These are phyloP conservation scores for Pseudonectria buxi DNA, from an alignment of 2,329 filamentous ascomycete species.

Conservation along the genomic window DNA sequence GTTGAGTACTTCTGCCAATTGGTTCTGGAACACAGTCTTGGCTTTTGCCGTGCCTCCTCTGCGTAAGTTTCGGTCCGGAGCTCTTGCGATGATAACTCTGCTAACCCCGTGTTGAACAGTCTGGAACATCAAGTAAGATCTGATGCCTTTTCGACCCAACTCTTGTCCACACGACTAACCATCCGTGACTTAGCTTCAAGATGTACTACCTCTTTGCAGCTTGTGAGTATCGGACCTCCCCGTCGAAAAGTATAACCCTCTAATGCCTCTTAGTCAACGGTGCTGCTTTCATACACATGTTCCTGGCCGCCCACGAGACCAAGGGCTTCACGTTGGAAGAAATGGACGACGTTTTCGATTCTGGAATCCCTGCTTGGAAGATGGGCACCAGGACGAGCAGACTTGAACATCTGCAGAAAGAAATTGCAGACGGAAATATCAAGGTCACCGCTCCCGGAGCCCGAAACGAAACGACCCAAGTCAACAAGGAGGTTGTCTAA, in stretches of 20 bases:
- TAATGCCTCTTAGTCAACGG: constrained; percentile 43
- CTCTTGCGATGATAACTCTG: neutral
- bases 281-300: constrained; percentile 61
- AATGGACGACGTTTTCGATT: constrained; percentile 66
- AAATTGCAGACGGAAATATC: constrained; percentile 41
- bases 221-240: constrained; percentile 27
- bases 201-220: constrained; percentile 71
- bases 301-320: constrained; percentile 58
- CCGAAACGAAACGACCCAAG: neutral
- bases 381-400: constrained; percentile 34
- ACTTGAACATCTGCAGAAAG: constrained; percentile 39
- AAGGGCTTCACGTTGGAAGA: constrained; percentile 70
- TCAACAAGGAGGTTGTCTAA: neutral
- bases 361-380: constrained; percentile 53
- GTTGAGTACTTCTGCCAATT: constrained; percentile 32
- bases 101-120: constrained; percentile 11
- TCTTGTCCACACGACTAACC: neutral
- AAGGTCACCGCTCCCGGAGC: constrained; percentile 25
- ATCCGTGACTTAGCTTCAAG: constrained; percentile 35
- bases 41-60: constrained; percentile 33
- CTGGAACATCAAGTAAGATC: constrained; percentile 41
- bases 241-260: too few relatives aligned
- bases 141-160: neutral
- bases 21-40: constrained; percentile 28
- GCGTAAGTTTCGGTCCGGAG: constrained; percentile 33